phyloP scores from a whole-genome alignment of 192 early-diverging fungal species.

The Entomortierella beljakovae region DNA sequence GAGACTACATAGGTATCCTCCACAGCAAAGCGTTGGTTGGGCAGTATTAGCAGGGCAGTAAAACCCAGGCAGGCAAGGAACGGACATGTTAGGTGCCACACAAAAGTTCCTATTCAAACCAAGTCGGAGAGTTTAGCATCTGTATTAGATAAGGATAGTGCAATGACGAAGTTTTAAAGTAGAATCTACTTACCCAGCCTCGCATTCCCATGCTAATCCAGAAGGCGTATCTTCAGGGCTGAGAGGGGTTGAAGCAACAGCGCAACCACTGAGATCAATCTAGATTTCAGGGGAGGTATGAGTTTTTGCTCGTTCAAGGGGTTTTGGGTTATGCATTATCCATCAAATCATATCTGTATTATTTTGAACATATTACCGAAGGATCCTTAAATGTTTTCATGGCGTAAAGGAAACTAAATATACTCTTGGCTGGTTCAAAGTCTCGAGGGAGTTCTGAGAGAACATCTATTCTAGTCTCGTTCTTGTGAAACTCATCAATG shows the following conservation, averaged over 20 bases:
- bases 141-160: too few relatives aligned
- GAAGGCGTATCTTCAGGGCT: conserved; percentile 13
- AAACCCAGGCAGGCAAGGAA: conserved; percentile 51
- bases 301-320: too few relatives aligned
- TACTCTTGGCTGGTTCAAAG: conserved; percentile 39
- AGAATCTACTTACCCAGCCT: conserved; percentile 46
- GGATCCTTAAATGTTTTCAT: conserved; percentile 36
- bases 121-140: too few relatives aligned
- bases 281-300: too few relatives aligned
- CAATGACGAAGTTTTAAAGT: too few relatives aligned
- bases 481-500: conserved; percentile 25
- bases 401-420: conserved; percentile 35
- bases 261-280: conserved; percentile 24
- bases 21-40: conserved; percentile 70
- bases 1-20: conserved; percentile 64
- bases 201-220: conserved; percentile 37
- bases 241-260: conserved; percentile 26
- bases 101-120: conserved; percentile 32
- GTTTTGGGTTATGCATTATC: too few relatives aligned
- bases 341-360: neutral
- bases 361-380: conserved; percentile 1
- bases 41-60: conserved; percentile 62
- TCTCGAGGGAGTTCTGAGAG: conserved; percentile 11
- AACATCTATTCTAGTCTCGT: conserved; percentile 40
- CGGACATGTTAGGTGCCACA: conserved; percentile 26